phyloP scores from a whole-genome alignment of 2,329 filamentous ascomycete species.

The Aspergillus aculeatinus region DNA sequence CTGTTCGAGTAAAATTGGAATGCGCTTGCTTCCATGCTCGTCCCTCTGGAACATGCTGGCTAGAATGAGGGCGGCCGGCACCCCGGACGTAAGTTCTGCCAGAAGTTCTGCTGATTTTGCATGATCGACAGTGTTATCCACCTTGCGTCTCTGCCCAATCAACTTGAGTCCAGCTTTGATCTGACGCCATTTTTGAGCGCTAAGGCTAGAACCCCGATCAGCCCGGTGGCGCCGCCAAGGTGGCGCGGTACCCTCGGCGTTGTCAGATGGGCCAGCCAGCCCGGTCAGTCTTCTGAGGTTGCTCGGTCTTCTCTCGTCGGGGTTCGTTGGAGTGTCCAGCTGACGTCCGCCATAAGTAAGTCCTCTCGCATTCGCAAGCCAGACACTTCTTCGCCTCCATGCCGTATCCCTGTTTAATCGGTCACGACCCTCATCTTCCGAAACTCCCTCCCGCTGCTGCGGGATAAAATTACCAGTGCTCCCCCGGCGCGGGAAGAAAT shows the following conservation, averaged over 20 bases:
- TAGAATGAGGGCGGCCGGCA: conserved; percentile 87
- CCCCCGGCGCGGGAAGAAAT: conserved; percentile 61
- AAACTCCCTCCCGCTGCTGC: conserved; percentile 64
- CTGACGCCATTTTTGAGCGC: conserved; percentile 83
- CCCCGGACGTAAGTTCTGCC: conserved; percentile 88
- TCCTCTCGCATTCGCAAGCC: conserved; percentile 50
- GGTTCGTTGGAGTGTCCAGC: conserved; percentile 50
- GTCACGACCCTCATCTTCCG: conserved; percentile 72
- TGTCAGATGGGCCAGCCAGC: conserved; percentile 61
- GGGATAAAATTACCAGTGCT: conserved; percentile 61
- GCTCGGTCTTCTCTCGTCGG: conserved; percentile 57
- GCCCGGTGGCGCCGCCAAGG: conserved; percentile 51
- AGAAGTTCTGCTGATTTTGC: conserved; percentile 95
- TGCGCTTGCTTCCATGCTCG: conserved; percentile 90
- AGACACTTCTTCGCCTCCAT: conserved; percentile 61
- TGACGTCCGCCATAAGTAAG: conserved; percentile 51
- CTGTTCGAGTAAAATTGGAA: conserved; percentile 92
- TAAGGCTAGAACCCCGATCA: conserved; percentile 69
- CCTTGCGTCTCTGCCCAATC: conserved; percentile 72
- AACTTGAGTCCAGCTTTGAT: conserved; percentile 87
- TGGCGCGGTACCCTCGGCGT: conserved; percentile 63
- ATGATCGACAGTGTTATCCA: conserved; percentile 82
- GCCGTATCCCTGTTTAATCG: conserved; percentile 56
- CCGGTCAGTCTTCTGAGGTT: conserved; percentile 66
- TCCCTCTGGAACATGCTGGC: conserved; percentile 98